Base-by-base conservation (phyloP, 352 stramenopile genomes). In the Salisapilia sapeloensis region DNA sequence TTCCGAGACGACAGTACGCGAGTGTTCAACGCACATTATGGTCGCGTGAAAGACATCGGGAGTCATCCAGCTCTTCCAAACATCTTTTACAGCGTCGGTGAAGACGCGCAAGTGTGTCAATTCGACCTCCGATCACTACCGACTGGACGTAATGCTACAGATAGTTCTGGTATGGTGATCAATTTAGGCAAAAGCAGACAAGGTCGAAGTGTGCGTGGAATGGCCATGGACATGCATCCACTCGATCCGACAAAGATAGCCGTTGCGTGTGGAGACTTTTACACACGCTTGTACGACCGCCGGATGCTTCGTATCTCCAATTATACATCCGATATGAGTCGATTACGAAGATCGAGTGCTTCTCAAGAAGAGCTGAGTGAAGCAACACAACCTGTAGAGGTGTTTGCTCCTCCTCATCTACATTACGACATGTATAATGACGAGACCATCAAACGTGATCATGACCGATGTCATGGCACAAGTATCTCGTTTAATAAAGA, bases 31-130 rank as follows among this genome's bases (percentile, higher is more conserved):
- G 54, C 82, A 14, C 80, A 93, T 36, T 38, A 39, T 11, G 66
- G 70, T 11, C 67, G 77, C 21, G 75, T 92, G 15, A 90, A 93
- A 46, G 74, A 89, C 27, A 77, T 92, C 26, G 62, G 54, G 9
- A 65, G 36, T 12, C 82, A 69, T 0, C 60, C 38, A 18, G 63
- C 53, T 1, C 66, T 81, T 7, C 71, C 71, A 7, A 66, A 80
- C 37, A 52, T 87, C 12, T 87, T 91, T 38, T 93, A 75, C 75
- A 87, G 64, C 29, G 77, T 69, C 28, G 74, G 57, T 2, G 79
- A 93, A 46, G 79, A 93, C 47, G 78, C 70, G 24, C 36, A 80
- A 4, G 72, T 91, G 35, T 83, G 62, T 41, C 71, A 87, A 35
- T 91, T 87, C 47, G 75, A 91, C 34, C 43, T 87, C 17, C 56